phyloP scores from a whole-genome alignment of 2,329 filamentous ascomycete genomes.

The Mollisia scopiformis region DNA sequence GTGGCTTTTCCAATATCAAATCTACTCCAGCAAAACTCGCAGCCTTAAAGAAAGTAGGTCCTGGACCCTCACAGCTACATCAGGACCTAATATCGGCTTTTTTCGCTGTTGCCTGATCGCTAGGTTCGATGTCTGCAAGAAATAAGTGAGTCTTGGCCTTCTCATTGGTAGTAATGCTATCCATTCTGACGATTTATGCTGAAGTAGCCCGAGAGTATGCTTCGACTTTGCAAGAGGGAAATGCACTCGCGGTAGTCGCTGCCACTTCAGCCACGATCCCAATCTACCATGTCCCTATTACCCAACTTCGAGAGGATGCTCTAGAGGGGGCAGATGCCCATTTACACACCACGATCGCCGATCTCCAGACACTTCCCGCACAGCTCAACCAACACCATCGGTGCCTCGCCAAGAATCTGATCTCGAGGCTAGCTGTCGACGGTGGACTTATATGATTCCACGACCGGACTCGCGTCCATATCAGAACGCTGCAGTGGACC shows the following conservation, averaged over 20 bases:
- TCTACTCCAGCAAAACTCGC: too few species aligned
- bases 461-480: conserved; percentile 20
- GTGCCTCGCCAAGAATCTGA: conserved; percentile 22
- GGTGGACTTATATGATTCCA: conserved; percentile 32
- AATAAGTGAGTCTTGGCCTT: neutral
- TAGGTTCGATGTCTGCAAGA: neutral
- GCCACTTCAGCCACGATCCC: conserved; percentile 26
- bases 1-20: too few species aligned
- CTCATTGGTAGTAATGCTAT: too few species aligned
- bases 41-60: too few species aligned
- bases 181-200: neutral
- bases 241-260: conserved; percentile 24
- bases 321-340: neutral
- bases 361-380: conserved; percentile 13
- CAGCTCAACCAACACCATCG: neutral
- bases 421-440: conserved; percentile 25
- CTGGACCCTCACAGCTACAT: too few species aligned
- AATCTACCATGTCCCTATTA: neutral
- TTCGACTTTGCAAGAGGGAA: conserved; percentile 26
- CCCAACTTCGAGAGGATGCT: neutral
- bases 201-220: conserved; percentile 5
- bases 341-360: neutral
- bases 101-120: neutral
- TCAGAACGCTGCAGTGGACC: conserved; percentile 22
- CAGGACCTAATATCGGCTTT: too few species aligned